phyloP scores from a whole-genome alignment of 495 filamentous ascomycete species.

The Penicillium samsonianum region DNA sequence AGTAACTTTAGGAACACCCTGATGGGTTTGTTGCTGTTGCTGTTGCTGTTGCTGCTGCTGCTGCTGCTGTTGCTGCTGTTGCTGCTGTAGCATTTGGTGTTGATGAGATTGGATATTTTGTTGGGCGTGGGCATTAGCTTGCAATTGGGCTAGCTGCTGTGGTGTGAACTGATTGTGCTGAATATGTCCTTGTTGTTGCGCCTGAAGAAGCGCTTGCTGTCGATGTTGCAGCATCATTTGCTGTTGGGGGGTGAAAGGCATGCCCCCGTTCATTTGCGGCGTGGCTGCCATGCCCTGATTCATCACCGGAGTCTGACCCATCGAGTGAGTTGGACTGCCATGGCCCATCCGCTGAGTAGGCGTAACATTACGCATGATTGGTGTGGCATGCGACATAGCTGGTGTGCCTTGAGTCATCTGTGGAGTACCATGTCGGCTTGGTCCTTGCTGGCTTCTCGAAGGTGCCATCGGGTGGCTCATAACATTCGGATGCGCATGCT shows the following conservation, averaged over 20 bases:
- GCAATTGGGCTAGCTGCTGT: conserved; percentile 48
- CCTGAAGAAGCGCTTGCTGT: conserved; percentile 53
- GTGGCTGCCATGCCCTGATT: conserved; percentile 52
- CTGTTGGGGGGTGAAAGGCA: conserved; percentile 45
- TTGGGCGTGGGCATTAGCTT: conserved; percentile 52
- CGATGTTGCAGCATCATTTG: conserved; percentile 49
- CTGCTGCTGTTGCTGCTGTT: conserved; percentile 52
- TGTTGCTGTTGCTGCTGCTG: conserved; percentile 44
- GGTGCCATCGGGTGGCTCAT: conserved; percentile 73
- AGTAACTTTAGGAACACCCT: conserved; percentile 39
- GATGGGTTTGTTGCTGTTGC: conserved; percentile 40
- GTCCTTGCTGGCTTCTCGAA: conserved; percentile 77
- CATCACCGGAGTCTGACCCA: conserved; percentile 61
- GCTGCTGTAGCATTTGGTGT: conserved; percentile 42
- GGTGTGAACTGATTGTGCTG: conserved; percentile 47
- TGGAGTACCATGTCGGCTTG: conserved; percentile 74
- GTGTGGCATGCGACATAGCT: conserved; percentile 70
- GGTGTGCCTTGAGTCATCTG: conserved; percentile 79
- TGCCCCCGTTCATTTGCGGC: conserved; percentile 42
- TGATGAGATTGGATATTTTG: conserved; percentile 55
- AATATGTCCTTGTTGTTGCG: conserved; percentile 46
- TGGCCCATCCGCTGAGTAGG: conserved; percentile 73
- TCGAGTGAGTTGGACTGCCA: conserved; percentile 63
- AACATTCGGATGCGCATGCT: conserved; percentile 67
- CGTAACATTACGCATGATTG: conserved; percentile 67